Evolutionary conservation across 208 protist genomes (phyloP), one percentile per base, ranked within the genome.

Genomic region (Trypanosoma melophagium): DNA sequence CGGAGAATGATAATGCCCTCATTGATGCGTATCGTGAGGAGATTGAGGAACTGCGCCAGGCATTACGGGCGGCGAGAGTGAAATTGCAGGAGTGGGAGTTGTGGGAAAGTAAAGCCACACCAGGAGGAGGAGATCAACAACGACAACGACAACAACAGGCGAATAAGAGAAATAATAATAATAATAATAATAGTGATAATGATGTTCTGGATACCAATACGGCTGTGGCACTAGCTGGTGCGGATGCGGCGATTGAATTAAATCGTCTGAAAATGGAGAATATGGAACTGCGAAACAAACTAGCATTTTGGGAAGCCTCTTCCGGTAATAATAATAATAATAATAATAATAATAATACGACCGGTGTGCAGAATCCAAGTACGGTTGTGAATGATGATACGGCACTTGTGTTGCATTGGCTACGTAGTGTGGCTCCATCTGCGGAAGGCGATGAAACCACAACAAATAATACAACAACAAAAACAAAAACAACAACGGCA

Each of bases 21-120:
- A 77, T 94, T 24, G 83, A 61, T 19, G 82, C 84, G 12, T 94
- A 94, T 73, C 63, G 78, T 49, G 71, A 64, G n/a, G 85, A 94
- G 53, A 17, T 79, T 19, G 52, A 9, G 31, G 59, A 62, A 17
- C 28, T 73, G 9, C 69, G 56, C 1, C 41, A 52, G 25, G 51
- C 10, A 19, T 47, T 71, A 14, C 53, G 57, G 10, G 35, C n/a
- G 3, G 35, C 38, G 19, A 41, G 38, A 22, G 24, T 59, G 21
- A 17, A 68, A 66, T 52, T 89, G 71, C 60, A 68, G 17, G 52
- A 50, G 24, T 49, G 8, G 8, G 60, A 65, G 54, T 51, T 21
- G 28, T 73, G 60, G 59, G 35, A 66, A 59, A 16, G 8, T n/a
- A 51, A 22, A 22, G 31, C 58, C 3, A 25, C 17, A 19, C 16